Base-by-base conservation (phyloP, 352 stramenopile species). In the Globisporangium nagaii region DNA sequence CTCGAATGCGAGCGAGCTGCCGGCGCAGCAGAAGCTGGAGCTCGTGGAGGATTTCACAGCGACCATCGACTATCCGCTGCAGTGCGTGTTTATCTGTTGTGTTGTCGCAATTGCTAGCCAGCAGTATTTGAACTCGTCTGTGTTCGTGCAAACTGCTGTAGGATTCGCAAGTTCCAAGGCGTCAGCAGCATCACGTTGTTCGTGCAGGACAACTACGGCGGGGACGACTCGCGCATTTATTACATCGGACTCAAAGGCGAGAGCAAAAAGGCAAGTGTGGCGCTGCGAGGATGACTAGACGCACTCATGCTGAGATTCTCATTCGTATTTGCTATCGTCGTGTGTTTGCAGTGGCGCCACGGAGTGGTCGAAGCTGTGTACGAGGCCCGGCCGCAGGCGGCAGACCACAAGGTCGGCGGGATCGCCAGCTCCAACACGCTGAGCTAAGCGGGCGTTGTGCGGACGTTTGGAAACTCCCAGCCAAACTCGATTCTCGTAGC, bases 241-340 rank as follows among this genome's bases (percentile, higher is more conserved):
- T 95, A 95, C 70, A 90, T 95, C 70, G 82, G 84, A 0, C 65
- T 95, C 43, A 95, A 93, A 53, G 84, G 84, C 37, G 82, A 91
- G 69, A 91, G 66, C 69, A 90, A 91, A 47, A 92, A 94, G 78
- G 84, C 90, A 48, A 22, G 25, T 35, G 17, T n/a, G n/a, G n/a
- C n/a, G n/a, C n/a, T n/a, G n/a, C n/a, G n/a, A n/a, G n/a, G n/a
- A n/a, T n/a, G n/a, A n/a, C n/a, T n/a, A n/a, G n/a, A n/a, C n/a
- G n/a, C n/a, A n/a, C n/a, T n/a, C n/a, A 9, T 15, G 24, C 15
- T 48, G 25, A 35, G 31, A 43, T 1, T 55, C 45, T 56, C 6
- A 40, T 24, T 32, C 22, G 10, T 32, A 50, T n/a, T 25, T 40
- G 10, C 2, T 59, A 40, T 17, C 37, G 10, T n/a, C n/a, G 20